A percentile compares a stretch with the other conserved stretches of the same genome.
Conservation (phyloP, 2,329 filamentous ascomycete species). For the Phyllosticta citribraziliensis region DNA sequence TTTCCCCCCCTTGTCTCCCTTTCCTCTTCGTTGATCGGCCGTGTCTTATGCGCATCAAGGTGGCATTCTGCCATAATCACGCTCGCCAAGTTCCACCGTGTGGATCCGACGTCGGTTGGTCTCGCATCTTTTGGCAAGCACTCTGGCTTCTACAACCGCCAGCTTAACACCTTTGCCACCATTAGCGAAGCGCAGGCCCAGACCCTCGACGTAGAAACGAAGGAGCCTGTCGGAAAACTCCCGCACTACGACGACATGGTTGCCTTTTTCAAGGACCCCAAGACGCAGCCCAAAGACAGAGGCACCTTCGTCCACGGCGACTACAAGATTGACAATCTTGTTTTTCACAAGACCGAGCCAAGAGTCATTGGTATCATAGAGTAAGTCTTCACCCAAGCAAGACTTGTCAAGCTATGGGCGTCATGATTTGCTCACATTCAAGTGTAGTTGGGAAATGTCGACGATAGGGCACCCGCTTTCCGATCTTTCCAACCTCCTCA, state of each 20-base stretch:
- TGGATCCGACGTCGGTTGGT: constrained; percentile 56
- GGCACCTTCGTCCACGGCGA: constrained; percentile 83
- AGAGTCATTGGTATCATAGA: constrained; percentile 88
- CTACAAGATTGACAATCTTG: constrained; percentile 65
- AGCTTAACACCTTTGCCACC: constrained; percentile 71
- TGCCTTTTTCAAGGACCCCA: constrained; percentile 61
- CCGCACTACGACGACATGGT: constrained; percentile 77
- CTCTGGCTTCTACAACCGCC: constrained; percentile 72
- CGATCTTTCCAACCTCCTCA: constrained; percentile 72
- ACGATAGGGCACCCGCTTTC: constrained; percentile 93
- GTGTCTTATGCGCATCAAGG: constrained; percentile 27
- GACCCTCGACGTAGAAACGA: constrained; percentile 66
- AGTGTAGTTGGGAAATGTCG: constrained; percentile 76
- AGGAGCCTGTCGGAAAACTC: constrained; percentile 66
- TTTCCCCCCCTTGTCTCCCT: background rate
- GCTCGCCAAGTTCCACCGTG: constrained; percentile 74
- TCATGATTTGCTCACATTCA: constrained; percentile 1
- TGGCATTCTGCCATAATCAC: constrained; percentile 80
- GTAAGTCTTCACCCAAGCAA: constrained; percentile 48
- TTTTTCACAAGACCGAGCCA: constrained; percentile 79
- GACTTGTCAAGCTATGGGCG: constrained; percentile 93
- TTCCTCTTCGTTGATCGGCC: background rate
- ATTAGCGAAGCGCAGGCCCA: constrained; percentile 71
- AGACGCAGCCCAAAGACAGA: constrained; percentile 64
- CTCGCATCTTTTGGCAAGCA: constrained; percentile 64